A percentile compares a stretch with the other conserved stretches of the same genome.
phyloP scores from a whole-genome alignment of 257 asterid genomes.

The Solanum neorickii region DNA sequence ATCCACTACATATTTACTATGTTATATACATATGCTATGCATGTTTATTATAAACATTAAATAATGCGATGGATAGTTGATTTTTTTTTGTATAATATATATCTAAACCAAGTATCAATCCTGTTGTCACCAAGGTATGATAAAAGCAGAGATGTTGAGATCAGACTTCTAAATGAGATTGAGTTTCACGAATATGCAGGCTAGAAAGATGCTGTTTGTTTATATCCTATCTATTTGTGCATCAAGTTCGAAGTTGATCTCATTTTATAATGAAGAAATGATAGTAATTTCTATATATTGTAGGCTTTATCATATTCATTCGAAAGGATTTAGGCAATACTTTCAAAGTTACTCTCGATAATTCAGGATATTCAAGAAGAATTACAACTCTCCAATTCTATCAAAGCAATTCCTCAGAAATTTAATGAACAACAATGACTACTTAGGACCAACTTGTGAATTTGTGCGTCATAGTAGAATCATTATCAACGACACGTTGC shows the following conservation, averaged over 20 bases:
- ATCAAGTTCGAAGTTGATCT: neutral
- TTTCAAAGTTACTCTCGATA: neutral
- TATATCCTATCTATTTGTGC: neutral
- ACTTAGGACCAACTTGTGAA: neutral
- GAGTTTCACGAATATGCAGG: neutral
- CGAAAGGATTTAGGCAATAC: neutral
- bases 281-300: no score
- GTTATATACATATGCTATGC: neutral
- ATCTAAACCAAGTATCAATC: neutral
- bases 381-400: neutral
- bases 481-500: no score
- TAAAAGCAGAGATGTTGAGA: neutral
- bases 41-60: neutral
- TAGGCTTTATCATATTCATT: neutral
- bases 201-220: no score
- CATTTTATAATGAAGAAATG: neutral
- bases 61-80: neutral
- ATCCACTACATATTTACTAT: neutral
- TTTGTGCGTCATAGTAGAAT: neutral
- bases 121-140: neutral
- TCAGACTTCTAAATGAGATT: conserved; percentile 4
- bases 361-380: neutral
- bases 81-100: neutral
- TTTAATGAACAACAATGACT: neutral
- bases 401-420: no score